Base-by-base conservation (phyloP, 2,329 filamentous ascomycete genomes). In the Curvularia lunata region DNA sequence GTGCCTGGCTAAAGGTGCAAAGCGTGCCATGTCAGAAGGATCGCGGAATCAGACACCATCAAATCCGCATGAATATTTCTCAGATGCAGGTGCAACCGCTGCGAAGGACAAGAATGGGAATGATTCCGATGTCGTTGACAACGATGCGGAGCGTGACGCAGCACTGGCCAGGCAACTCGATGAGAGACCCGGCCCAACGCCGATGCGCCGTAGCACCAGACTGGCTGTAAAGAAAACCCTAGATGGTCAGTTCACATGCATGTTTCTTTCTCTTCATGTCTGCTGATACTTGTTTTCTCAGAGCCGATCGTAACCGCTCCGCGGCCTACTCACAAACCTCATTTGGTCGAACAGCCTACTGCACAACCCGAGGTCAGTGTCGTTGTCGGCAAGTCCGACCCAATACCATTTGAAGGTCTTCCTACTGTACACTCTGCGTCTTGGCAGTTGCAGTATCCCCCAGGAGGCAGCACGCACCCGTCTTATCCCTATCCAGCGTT, bases 381-480 rank as follows among this genome's bases (percentile, higher is more conserved):
- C 9, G 43, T 58, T 8, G 52, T 59, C 1, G 52, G 54, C 19
- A 54, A 63, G 9, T 51, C 48, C 1, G 41, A 52, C 0, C 37
- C 55, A 0, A 23, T 60, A 32, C 34, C 45, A 0, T 56, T 58
- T 16, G 21, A 51, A 8, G 50, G 46, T 1, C 38, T 66, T 3
- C 65, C 64, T 1, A 25, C 30, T 1, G 5, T 61, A 0, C 57
- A 54, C 0, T 63, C 62, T 0, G 16, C 56, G 0, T 38, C 61
- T 0, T 69, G 64, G 64, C 54, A 67, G 3, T 5, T 69, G 0
- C 53, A 60, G 7, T 69, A 68, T 5, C 67, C 67, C 0, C 55
- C 67, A 0, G 64, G 67, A 0, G 67, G 67, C 0, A 64, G 62
- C 10, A 67, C 65, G 0, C 67, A 69, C 19, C 62, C 64, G 0